A percentile compares a stretch with the other conserved stretches of the same genome.
phyloP scores from a whole-genome alignment of 73 alveolate genomes.

The Tetrahymena elliotti region DNA sequence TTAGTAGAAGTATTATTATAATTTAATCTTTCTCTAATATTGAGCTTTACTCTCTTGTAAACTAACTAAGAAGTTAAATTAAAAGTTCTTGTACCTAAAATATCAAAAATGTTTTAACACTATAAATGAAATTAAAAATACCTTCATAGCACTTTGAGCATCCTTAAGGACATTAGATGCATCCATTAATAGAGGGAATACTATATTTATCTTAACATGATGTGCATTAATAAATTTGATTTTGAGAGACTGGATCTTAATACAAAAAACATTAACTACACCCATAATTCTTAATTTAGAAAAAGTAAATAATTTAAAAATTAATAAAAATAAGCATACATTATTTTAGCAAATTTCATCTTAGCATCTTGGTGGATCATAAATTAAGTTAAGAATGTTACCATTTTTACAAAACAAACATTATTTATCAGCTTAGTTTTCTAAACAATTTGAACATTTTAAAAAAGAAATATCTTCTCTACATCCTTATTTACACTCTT shows the following conservation, averaged over 20 bases:
- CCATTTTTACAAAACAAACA: neutral
- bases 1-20: neutral
- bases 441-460: neutral
- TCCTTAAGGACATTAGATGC: neutral
- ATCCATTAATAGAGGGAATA: neutral
- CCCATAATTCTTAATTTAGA: neutral
- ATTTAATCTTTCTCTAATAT: neutral
- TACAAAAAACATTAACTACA: neutral
- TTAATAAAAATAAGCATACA: neutral
- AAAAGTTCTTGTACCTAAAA: neutral
- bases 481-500: neutral
- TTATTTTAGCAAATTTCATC: neutral
- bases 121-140: neutral
- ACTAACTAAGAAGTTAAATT: neutral
- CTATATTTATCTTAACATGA: neutral
- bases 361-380: neutral
- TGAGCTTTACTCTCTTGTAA: neutral
- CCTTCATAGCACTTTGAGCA: neutral
- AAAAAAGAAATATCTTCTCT: neutral
- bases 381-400: neutral
- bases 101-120: neutral
- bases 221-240: neutral
- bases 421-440: neutral
- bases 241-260: neutral
- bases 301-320: neutral